These are phyloP conservation scores for Actinomortierella ambigua DNA, from an alignment of 371 early-diverging fungal species.

Conservation along the genomic window DNA sequence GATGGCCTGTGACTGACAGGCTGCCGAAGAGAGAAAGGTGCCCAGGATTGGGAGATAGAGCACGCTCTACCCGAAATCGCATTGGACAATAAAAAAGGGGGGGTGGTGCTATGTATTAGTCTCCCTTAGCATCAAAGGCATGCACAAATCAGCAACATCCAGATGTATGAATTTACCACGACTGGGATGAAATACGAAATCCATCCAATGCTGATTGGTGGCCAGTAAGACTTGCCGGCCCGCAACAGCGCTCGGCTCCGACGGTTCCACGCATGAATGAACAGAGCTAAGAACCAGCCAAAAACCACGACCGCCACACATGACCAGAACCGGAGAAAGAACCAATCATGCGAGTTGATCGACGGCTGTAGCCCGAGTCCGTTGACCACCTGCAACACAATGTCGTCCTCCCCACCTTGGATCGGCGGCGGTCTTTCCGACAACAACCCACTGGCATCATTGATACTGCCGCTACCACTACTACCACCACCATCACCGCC, in stretches of 20 bases:
- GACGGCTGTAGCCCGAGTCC: constrained; percentile 34
- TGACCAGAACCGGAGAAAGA: constrained; percentile 39
- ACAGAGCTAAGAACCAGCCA: constrained; percentile 28
- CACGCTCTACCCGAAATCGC: constrained; percentile 16
- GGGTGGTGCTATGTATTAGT: background rate
- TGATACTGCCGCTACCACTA: too few relatives aligned
- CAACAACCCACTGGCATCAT: too few relatives aligned
- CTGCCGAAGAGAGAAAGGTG: constrained; percentile 64
- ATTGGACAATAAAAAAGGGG: background rate
- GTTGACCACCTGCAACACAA: constrained; percentile 42
- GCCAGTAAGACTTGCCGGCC: constrained; percentile 20
- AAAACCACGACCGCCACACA: constrained; percentile 20
- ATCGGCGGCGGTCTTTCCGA: too few relatives aligned
- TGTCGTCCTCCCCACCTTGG: constrained; percentile 22
- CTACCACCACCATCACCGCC: too few relatives aligned
- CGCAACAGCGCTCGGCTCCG: constrained; percentile 22
- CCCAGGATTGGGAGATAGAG: constrained; percentile 48
- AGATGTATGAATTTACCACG: constrained; percentile 46
- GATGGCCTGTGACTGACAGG: constrained; percentile 56
- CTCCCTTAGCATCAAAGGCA: background rate
- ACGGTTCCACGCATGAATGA: constrained; percentile 33
- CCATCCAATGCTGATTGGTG: constrained; percentile 49
- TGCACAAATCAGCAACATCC: background rate
- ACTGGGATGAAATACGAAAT: constrained; percentile 64
- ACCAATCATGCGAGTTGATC: constrained; percentile 40